These are phyloP conservation scores for Solanum lycopersicoides DNA, from an alignment of 257 asterid genomes.

Conservation along the genomic window DNA sequence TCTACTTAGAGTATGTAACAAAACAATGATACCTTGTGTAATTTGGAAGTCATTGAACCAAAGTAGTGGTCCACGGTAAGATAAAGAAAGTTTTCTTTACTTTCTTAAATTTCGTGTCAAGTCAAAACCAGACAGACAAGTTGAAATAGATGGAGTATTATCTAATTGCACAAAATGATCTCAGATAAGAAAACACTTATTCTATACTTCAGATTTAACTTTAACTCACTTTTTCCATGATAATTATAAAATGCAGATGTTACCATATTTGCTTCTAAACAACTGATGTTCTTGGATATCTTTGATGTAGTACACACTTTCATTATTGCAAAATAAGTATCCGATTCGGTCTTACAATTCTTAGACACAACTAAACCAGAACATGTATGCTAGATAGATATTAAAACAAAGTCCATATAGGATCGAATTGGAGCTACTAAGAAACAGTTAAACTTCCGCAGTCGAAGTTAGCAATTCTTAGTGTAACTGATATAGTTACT, in stretches of 20 bases:
- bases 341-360: no score
- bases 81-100: no score
- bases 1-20: no score
- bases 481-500: slow-evolving; percentile 7
- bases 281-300: neutral
- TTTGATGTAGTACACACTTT: neutral
- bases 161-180: neutral
- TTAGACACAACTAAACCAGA: no score
- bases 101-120: neutral
- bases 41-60: no score
- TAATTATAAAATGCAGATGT: neutral
- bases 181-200: neutral
- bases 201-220: neutral
- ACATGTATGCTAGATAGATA: no score
- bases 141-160: neutral
- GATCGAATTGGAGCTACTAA: neutral
- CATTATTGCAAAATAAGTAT: no score
- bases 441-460: slow-evolving; percentile 22
- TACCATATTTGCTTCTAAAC: neutral
- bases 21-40: no score
- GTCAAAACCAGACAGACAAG: neutral
- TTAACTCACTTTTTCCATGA: neutral
- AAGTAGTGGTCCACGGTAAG: no score
- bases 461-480: slow-evolving; percentile 35
- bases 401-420: no score